phyloP scores from a whole-genome alignment of 441 rosid genomes.

The Syzygium malaccense region DNA sequence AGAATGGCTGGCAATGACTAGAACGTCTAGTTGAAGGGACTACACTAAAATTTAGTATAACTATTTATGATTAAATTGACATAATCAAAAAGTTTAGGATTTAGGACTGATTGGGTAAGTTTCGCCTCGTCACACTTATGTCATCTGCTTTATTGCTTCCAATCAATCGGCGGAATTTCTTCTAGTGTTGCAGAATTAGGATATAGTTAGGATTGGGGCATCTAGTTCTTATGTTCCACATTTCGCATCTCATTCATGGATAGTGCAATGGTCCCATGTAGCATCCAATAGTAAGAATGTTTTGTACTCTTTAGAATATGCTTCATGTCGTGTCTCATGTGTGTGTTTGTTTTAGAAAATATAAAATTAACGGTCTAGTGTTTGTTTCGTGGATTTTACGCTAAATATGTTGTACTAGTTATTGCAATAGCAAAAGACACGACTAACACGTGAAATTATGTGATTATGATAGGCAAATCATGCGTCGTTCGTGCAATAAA shows the following conservation, averaged over 20 bases:
- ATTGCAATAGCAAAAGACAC: not conserved
- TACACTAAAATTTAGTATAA: not conserved
- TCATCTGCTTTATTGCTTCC: not conserved
- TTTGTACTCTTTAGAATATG: not conserved
- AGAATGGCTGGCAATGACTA: accelerated
- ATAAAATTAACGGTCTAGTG: not conserved
- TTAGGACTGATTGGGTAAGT: not conserved
- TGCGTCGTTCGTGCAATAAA: not conserved
- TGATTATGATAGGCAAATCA: not conserved
- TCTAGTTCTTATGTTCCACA: not conserved
- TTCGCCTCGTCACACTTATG: not conserved
- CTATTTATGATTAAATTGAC: accelerated
- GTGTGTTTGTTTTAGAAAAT: not conserved
- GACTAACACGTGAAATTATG: not conserved
- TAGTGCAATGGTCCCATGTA: not conserved
- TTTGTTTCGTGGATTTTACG: not conserved
- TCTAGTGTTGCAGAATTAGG: not conserved
- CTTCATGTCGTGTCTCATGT: too few species aligned
- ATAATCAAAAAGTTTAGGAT: not conserved
- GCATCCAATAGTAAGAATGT: not conserved
- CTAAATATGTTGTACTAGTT: not conserved
- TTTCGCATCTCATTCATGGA: not conserved
- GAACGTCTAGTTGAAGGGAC: not conserved
- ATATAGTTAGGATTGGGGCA: not conserved
- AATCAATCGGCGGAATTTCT: not conserved